Evolutionary conservation across 371 early-diverging fungal genomes (phyloP).

Genomic region (Apophysomyces elegans): DNA sequence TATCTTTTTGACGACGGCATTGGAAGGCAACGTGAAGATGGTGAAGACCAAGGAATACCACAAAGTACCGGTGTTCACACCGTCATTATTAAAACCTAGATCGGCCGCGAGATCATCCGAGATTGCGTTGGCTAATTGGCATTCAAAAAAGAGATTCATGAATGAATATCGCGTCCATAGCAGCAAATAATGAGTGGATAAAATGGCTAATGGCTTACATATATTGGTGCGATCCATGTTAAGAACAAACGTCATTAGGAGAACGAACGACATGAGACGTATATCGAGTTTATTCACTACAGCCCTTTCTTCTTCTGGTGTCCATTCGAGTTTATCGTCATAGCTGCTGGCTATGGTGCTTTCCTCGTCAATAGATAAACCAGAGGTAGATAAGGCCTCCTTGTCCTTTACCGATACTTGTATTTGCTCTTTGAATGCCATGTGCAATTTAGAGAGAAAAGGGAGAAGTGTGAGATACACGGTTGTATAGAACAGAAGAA

Average conservation of each 20-base stretch:
- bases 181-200: neutral
- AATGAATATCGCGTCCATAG: neutral
- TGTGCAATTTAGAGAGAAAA: neutral
- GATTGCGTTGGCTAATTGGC: conserved; percentile 43
- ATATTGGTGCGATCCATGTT: conserved; percentile 55
- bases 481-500: too few species aligned
- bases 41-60: conserved; percentile 43
- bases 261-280: conserved; percentile 38
- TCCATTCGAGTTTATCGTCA: conserved; percentile 39
- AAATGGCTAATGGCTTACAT: conserved; percentile 27
- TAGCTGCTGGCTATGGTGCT: conserved; percentile 23
- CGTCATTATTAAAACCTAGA: conserved; percentile 45
- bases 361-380: conserved; percentile 13
- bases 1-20: conserved; percentile 52
- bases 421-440: neutral
- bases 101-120: conserved; percentile 45
- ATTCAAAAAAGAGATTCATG: neutral
- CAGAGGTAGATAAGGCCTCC: neutral
- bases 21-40: conserved; percentile 46
- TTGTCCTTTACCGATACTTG: conserved; percentile 2
- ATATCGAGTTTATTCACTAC: conserved; percentile 35
- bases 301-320: conserved; percentile 38
- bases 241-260: conserved; percentile 46
- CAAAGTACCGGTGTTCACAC: conserved; percentile 40
- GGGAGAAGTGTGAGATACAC: neutral